Evolutionary conservation across 345 rosid genomes (phyloP).

Genomic region (Trapa bicornis): DNA sequence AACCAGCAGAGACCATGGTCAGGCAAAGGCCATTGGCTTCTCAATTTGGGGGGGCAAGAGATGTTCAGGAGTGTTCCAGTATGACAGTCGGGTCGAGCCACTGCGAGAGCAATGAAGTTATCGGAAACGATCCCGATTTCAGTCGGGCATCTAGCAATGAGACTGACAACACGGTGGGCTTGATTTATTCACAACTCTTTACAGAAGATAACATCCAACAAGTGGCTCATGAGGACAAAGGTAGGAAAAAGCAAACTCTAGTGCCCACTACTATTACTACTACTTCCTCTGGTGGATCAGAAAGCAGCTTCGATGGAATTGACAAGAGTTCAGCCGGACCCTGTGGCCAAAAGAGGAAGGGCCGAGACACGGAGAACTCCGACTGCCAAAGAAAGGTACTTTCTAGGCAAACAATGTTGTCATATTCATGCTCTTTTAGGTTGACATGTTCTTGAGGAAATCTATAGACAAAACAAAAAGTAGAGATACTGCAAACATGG

Average conservation of each 20-base stretch:
- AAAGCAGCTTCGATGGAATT: conserved; percentile 38
- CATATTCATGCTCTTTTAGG: no score
- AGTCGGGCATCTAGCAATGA: conserved; percentile 30
- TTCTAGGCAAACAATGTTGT: no score
- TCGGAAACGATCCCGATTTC: conserved; percentile 20
- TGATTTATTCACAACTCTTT: conserved; percentile 15
- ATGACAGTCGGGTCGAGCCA: conserved; percentile 54
- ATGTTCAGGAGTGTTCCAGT: conserved; percentile 28
- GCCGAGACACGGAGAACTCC: conserved; percentile 34
- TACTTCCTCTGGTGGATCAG: conserved; percentile 62
- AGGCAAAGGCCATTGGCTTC: neutral
- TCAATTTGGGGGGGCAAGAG: conserved; percentile 13
- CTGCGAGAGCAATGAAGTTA: conserved; percentile 42
- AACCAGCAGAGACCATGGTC: conserved; percentile 3
- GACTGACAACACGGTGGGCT: conserved; percentile 13
- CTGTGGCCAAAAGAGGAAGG: conserved; percentile 45
- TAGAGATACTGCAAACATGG: neutral
- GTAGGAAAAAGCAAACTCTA: no score
- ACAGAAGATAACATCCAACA: conserved; percentile 17
- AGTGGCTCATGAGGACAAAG: conserved; percentile 5
- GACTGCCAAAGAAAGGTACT: conserved; percentile 54
- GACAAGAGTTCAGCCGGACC: conserved; percentile 27
- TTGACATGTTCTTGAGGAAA: neutral
- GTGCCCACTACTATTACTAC: conserved; percentile 22
- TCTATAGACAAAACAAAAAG: no score